A percentile compares a stretch with the other conserved stretches of the same genome.
phyloP scores from a whole-genome alignment of 1,139 yeast species.

The Lodderomyces theae region DNA sequence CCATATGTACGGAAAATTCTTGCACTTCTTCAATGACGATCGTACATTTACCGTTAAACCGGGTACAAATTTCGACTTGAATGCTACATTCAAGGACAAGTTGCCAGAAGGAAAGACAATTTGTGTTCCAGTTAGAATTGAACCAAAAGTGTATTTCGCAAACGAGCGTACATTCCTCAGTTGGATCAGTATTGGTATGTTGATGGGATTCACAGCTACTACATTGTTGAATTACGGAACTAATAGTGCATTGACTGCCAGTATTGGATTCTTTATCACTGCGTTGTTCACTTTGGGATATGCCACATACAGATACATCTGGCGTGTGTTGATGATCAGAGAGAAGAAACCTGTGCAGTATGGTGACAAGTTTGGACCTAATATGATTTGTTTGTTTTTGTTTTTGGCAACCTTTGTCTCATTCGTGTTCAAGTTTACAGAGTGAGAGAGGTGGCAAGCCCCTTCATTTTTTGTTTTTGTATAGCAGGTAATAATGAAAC shows the following conservation, averaged over 20 bases:
- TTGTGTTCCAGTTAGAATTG: slow-evolving; percentile 76
- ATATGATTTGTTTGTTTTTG: slow-evolving; percentile 71
- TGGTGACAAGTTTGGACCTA: slow-evolving; percentile 88
- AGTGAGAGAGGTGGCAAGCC: slow-evolving; percentile 17
- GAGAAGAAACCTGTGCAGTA: slow-evolving; percentile 78
- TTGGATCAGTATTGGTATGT: slow-evolving; percentile 73
- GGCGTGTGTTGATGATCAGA: slow-evolving; percentile 83
- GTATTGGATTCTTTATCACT: slow-evolving; percentile 84
- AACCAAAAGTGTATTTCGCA: slow-evolving; percentile 83
- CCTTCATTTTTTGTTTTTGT: neutral
- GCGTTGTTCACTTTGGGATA: slow-evolving; percentile 72
- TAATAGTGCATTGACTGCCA: slow-evolving; percentile 69
- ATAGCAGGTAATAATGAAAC: neutral
- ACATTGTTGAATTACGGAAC: slow-evolving; percentile 70
- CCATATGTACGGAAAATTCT: slow-evolving; percentile 36
- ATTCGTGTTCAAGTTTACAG: slow-evolving; percentile 54
- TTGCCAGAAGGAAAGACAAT: slow-evolving; percentile 80
- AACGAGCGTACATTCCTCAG: slow-evolving; percentile 77
- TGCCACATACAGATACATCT: slow-evolving; percentile 71
- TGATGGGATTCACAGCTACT: slow-evolving; percentile 71
- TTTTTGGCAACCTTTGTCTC: slow-evolving; percentile 72
- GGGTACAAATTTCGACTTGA: slow-evolving; percentile 74
- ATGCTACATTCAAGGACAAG: slow-evolving; percentile 42
- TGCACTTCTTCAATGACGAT: slow-evolving; percentile 58
- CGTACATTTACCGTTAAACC: slow-evolving; percentile 71